Evolutionary conservation across 2,329 filamentous ascomycete genomes (phyloP), one percentile per base, ranked within the genome.

Genomic region (Venturiaceae sp.): DNA sequence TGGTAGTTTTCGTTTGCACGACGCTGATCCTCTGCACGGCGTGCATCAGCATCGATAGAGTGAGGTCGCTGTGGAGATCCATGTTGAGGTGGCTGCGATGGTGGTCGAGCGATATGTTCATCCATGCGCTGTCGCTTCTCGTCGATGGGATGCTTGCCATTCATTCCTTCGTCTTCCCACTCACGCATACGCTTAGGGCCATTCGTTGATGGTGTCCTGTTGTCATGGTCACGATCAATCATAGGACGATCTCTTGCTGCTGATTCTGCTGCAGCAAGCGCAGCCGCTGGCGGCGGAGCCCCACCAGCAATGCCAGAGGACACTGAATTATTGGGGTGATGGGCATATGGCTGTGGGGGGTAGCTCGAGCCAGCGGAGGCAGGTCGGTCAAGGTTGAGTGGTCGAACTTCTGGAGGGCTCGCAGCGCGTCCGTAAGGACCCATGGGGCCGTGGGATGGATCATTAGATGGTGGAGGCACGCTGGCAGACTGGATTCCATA

Each of bases 351-450:
- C 62, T 89, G 88, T 66, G 92, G 89, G 5, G 87, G 85, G 67
- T 94, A 96, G 7, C 84, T 85, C 39, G 90, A 87, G 67, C 91
- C 92, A 60, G 92, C 92, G n/a, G 92, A 96, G n/a, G 89, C 83
- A 73, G 92, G 88, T 61, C 88, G 85, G 64, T 96, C 92, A 63
- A 92, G 83, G 44, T 57, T 53, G 30, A 94, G 81, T 1, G 88
- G 87, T 56, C 91, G 84, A 52, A 91, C 85, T 64, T 96, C 92
- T 55, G 87, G 83, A n/a, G 89, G 83, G 60, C 92, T 89, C 70
- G 88, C 95, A 66, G 84, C 84, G 32, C 82, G 79, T 59, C 86
- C 84, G 75, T 92, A 96, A 19, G 86, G 68, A 9, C 70, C 70
- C 75, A 69, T 37, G 80, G 75, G 16, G 69, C 66, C 60, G 67